phyloP scores from a whole-genome alignment of 2,329 filamentous ascomycete genomes.

The Alternaria triticimaculans region DNA sequence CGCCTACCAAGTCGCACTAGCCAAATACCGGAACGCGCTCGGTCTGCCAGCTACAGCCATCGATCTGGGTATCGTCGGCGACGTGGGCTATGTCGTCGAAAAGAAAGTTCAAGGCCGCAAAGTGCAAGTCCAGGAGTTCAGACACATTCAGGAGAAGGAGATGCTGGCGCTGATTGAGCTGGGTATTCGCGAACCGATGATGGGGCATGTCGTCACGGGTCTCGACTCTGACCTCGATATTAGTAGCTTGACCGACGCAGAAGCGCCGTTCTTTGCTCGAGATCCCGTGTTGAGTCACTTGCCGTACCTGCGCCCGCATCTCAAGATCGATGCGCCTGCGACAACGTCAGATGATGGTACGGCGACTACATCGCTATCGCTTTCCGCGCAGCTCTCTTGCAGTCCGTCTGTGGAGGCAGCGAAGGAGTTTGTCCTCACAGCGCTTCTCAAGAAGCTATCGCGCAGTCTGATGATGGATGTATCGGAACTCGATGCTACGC shows the following conservation, averaged over 20 bases:
- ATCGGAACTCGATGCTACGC: constrained; percentile 17
- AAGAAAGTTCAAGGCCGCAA: constrained; percentile 8
- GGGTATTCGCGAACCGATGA: constrained; percentile 7
- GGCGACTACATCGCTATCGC: neutral
- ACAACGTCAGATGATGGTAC: neutral
- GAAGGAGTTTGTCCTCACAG: constrained; percentile 2
- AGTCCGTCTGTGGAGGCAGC: neutral
- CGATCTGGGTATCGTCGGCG: constrained; percentile 24
- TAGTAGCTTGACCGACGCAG: neutral
- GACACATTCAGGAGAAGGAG: constrained; percentile 10
- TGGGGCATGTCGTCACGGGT: constrained; percentile 13
- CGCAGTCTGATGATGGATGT: constrained; percentile 21
- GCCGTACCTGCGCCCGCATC: constrained; percentile 15
- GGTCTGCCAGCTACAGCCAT: constrained; percentile 14
- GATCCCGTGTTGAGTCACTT: constrained; percentile 15
- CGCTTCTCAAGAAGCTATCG: constrained; percentile 19
- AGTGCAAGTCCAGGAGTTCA: constrained; percentile 15
- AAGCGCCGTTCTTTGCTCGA: constrained; percentile 11
- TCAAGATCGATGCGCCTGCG: neutral
- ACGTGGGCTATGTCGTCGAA: constrained; percentile 24
- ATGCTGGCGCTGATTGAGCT: constrained; percentile 18
- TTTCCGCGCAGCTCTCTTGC: constrained; percentile 8
- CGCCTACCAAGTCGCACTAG: constrained; percentile 29
- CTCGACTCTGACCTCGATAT: constrained; percentile 6
- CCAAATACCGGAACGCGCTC: constrained; percentile 7